Base-by-base conservation (phyloP, 768 basidiomycete genomes). In the Rhizopogon sp. region DNA sequence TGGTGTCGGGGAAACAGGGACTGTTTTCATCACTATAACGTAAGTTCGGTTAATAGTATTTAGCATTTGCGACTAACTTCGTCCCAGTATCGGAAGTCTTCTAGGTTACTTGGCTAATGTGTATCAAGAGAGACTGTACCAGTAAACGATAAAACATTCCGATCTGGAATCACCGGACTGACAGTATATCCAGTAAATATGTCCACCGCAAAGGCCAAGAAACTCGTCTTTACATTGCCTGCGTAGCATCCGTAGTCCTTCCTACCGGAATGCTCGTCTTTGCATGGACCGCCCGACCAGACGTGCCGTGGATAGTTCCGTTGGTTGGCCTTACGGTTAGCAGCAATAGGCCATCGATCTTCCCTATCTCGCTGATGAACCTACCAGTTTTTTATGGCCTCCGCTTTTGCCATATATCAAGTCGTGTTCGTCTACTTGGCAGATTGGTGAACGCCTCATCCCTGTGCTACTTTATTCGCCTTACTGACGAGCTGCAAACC, bases 201-300 rank as follows among this genome's bases (percentile, higher is more conserved):
- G 53, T 67, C 0, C 64, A 62, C 43, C 51, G 53, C 56, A 60
- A 60, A 43, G 78, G 77, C 0, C 78, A 72, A 5, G 86, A 88
- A 69, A 85, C 87, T 6, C 77, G 87, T 11, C 70, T 88, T 22
- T 84, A 79, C 56, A 67, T 72, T 20, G 76, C 84, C 10, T 84
- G 84, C 59, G 64, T 76, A 35, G 83, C 81, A 0, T 79, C 76
- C 0, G 42, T 85, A 41, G 60, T 82, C 11, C 72, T 85, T 44
- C 85, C 86, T 0, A 57, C 67, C 0, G 80, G 79, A n/a, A 83
- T 87, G 78, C 79, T 88, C 68, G 81, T 89, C 29, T 91, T 84
- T 59, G 87, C 84, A 0, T 89, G 86, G 82, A 82, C 84, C 3
- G 79, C 82, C 11, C 80, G 74, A 56, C 54, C 76, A 0, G 61